Conservation (phyloP, 257 asterid genomes). For the Penstemon eatonii region DNA sequence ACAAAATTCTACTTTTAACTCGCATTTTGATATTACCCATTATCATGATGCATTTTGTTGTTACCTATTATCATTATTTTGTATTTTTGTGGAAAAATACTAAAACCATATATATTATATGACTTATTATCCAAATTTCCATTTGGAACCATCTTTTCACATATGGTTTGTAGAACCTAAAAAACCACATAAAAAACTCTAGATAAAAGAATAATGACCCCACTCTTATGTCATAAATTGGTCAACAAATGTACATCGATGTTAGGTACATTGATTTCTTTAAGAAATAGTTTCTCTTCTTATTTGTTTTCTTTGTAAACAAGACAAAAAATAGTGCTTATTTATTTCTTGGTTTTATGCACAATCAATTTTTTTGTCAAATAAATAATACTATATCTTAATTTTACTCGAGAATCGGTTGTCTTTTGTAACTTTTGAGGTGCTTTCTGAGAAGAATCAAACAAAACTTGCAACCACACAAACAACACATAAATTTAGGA, state of each 20-base stretch:
- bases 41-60: too few species aligned
- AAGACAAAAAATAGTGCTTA: slow-evolving; percentile 19
- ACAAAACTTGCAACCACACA: not conserved
- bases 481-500: too few species aligned
- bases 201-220: slow-evolving; percentile 18
- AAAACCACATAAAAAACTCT: not conserved
- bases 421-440: slow-evolving; percentile 22
- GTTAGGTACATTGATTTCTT: slow-evolving; percentile 53
- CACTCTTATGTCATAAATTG: slow-evolving; percentile 27
- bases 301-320: slow-evolving; percentile 23
- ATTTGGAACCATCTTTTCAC: too few species aligned
- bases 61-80: too few species aligned
- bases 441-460: not conserved
- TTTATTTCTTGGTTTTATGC: not conserved
- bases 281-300: slow-evolving; percentile 43
- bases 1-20: too few species aligned
- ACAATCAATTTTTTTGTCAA: slow-evolving; percentile 9
- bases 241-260: slow-evolving; percentile 30
- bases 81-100: too few species aligned
- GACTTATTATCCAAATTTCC: too few species aligned
- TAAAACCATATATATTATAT: too few species aligned
- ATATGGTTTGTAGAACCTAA: not conserved
- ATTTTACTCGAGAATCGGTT: slow-evolving; percentile 21
- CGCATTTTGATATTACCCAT: too few species aligned
- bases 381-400: not conserved